Evolutionary conservation across 192 early-diverging fungal species (phyloP).

Genomic region (Umbelopsis isabellina): DNA sequence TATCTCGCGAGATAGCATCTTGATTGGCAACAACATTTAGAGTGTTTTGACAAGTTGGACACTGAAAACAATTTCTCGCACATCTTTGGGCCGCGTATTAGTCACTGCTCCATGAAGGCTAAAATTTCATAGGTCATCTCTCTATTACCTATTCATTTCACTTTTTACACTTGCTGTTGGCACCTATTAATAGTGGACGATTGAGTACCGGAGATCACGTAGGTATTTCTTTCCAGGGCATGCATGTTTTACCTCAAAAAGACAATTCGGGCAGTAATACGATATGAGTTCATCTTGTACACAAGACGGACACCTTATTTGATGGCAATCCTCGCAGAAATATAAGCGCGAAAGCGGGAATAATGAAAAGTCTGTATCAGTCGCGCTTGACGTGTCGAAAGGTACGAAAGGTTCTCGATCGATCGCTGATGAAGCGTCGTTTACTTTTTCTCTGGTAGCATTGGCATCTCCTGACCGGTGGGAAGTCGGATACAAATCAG

Average conservation of each 20-base stretch:
- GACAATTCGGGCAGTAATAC: constrained; percentile 95
- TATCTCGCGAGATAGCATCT: constrained; percentile 28
- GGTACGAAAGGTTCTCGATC: constrained; percentile 16
- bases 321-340: constrained; percentile 89
- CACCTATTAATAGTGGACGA: constrained; percentile 26
- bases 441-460: not conserved
- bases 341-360: constrained; percentile 72
- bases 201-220: no score
- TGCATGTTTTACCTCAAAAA: constrained; percentile 74
- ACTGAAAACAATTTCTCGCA: constrained; percentile 92
- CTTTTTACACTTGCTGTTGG: constrained; percentile 94
- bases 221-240: not conserved
- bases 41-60: constrained; percentile 83
- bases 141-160: constrained; percentile 86
- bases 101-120: no score
- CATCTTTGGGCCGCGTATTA: constrained; percentile 53
- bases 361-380: constrained; percentile 35
- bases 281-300: constrained; percentile 83
- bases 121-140: no score
- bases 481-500: constrained; percentile 21
- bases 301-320: constrained; percentile 81
- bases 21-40: constrained; percentile 73
- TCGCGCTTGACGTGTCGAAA: constrained; percentile 28
- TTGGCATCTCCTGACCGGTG: constrained; percentile 4
- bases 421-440: not conserved